These are phyloP conservation scores for Metarhizium humberi DNA, from an alignment of 2,329 filamentous ascomycete species.

Conservation along the genomic window DNA sequence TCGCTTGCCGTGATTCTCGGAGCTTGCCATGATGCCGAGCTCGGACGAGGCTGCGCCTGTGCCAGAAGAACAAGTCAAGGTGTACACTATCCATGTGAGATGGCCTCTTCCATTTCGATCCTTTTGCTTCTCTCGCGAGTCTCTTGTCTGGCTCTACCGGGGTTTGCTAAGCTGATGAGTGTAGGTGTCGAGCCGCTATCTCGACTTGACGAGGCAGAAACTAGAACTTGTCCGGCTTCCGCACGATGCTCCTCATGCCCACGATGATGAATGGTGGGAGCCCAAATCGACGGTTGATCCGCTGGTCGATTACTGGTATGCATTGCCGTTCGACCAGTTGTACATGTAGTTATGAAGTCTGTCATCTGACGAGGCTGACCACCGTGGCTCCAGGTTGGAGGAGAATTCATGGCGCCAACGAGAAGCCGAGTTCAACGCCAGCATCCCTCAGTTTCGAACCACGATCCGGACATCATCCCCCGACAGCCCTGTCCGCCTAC, in stretches of 20 bases:
- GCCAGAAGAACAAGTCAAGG: slow-evolving; percentile 35
- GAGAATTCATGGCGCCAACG: slow-evolving; percentile 55
- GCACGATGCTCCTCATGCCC: slow-evolving; percentile 41
- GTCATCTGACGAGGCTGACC: background rate
- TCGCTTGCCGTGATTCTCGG: background rate
- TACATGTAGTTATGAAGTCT: background rate
- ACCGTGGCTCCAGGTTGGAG: slow-evolving; percentile 42
- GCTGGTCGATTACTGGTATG: slow-evolving; percentile 55
- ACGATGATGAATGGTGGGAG: slow-evolving; percentile 44
- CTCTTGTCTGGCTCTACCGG: background rate
- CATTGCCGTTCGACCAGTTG: slow-evolving; percentile 3
- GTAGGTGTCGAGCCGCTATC: slow-evolving; percentile 57
- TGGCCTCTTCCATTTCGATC: slow-evolving; percentile 4
- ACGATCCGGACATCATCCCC: slow-evolving; percentile 32
- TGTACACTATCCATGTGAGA: slow-evolving; percentile 49
- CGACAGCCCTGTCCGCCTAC: slow-evolving; percentile 42
- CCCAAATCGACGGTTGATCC: slow-evolving; percentile 54
- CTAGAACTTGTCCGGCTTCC: slow-evolving; percentile 57
- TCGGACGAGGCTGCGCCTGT: slow-evolving; percentile 12
- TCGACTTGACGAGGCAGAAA: slow-evolving; percentile 58
- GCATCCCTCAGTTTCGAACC: slow-evolving; percentile 56
- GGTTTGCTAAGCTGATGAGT: background rate
- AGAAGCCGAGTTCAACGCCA: slow-evolving; percentile 47
- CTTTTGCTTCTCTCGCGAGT: background rate
- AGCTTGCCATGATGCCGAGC: background rate